These are phyloP conservation scores for Berberis vulgaris DNA, from an alignment of 164 flowering plant genomes.

Conservation along the genomic window DNA sequence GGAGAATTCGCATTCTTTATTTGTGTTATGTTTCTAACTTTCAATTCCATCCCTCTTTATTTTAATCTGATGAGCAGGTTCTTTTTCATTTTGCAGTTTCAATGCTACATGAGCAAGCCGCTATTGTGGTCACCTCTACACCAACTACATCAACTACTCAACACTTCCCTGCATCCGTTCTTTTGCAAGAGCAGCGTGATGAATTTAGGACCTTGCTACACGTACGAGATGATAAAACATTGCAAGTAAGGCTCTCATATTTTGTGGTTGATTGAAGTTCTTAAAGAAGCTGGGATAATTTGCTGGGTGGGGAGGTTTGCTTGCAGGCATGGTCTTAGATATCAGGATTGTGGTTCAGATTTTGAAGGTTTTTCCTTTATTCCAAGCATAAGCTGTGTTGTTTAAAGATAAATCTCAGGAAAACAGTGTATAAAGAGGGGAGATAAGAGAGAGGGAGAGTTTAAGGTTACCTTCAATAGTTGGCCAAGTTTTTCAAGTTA, in stretches of 20 bases:
- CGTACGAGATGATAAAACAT: slow-evolving; percentile 35
- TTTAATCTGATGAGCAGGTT: background rate
- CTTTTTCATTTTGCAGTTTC: slow-evolving; percentile 31
- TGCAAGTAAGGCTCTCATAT: slow-evolving; percentile 29
- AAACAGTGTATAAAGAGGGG: too few species aligned
- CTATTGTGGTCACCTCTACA: slow-evolving; percentile 25
- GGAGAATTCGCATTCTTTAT: too few species aligned
- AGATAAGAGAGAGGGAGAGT: too few species aligned
- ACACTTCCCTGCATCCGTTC: slow-evolving; percentile 46
- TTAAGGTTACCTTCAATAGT: too few species aligned
- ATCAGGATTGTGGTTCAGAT: too few species aligned
- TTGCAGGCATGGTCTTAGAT: too few species aligned
- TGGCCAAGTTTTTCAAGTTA: too few species aligned
- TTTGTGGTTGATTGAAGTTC: background rate
- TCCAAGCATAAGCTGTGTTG: too few species aligned
- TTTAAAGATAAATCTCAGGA: too few species aligned
- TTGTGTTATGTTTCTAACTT: background rate
- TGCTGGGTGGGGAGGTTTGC: too few species aligned
- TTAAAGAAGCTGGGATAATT: background rate
- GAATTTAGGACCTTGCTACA: slow-evolving; percentile 33
- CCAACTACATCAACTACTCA: slow-evolving; percentile 31
- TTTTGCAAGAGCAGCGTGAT: slow-evolving; percentile 57
- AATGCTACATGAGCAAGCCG: slow-evolving; percentile 42
- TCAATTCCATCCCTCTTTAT: background rate
- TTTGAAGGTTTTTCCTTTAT: too few species aligned